Evolutionary conservation across 2,329 filamentous ascomycete species (phyloP).

Genomic region (Fusarium phyllophilum): DNA sequence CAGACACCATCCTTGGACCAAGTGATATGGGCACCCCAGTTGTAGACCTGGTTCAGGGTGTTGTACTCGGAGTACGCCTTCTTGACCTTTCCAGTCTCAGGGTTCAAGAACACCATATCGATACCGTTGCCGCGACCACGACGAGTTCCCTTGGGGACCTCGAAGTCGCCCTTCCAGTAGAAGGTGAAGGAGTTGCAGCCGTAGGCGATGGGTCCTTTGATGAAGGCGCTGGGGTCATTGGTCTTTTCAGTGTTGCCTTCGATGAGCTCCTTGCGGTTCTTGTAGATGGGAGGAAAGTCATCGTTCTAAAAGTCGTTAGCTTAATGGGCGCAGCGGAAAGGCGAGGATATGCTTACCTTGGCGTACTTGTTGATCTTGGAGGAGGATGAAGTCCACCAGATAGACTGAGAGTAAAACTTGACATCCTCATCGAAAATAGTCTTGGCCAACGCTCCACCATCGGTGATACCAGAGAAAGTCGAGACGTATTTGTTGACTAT

Average conservation of each 20-base stretch:
- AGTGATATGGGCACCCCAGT: slow-evolving; percentile 34
- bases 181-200: slow-evolving; percentile 38
- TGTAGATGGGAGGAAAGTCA: slow-evolving; percentile 33
- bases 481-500: slow-evolving; percentile 35
- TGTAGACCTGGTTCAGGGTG: slow-evolving; percentile 38
- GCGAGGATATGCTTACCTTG: not conserved
- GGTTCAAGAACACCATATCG: slow-evolving; percentile 35
- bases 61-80: slow-evolving; percentile 38
- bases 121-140: slow-evolving; percentile 32
- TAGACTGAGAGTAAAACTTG: slow-evolving; percentile 33
- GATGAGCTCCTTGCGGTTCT: slow-evolving; percentile 26
- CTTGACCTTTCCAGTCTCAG: slow-evolving; percentile 19
- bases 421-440: slow-evolving; percentile 22
- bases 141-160: slow-evolving; percentile 4
- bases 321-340: rapidly evolving
- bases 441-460: slow-evolving; percentile 20
- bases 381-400: slow-evolving; percentile 33
- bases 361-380: slow-evolving; percentile 26
- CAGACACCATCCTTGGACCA: slow-evolving; percentile 32
- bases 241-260: slow-evolving; percentile 10
- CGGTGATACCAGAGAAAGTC: slow-evolving; percentile 32
- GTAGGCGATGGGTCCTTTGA: slow-evolving; percentile 29
- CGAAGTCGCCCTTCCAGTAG: slow-evolving; percentile 40
- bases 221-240: slow-evolving; percentile 24
- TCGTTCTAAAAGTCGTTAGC: slow-evolving; percentile 5